These are phyloP conservation scores for Acanthamoeba healyi DNA, from an alignment of 208 protist species.

Conservation along the genomic window DNA sequence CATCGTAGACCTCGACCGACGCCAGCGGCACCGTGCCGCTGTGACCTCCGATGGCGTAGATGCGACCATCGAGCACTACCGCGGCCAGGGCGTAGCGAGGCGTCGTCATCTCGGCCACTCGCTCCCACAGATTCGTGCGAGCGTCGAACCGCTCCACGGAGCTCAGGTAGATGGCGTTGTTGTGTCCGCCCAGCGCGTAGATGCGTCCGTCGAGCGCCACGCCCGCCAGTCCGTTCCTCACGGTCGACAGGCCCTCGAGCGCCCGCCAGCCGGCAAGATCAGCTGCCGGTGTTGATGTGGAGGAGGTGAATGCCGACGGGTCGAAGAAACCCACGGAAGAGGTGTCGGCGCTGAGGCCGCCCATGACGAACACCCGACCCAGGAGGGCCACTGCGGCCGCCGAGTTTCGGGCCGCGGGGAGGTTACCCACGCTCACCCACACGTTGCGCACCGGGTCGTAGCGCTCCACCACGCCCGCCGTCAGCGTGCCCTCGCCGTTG, in stretches of 20 bases:
- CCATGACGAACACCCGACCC: conserved; percentile 1
- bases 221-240: conserved; percentile 8
- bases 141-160: conserved; percentile 8
- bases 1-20: conserved; percentile 33
- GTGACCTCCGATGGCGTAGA: conserved; percentile 34
- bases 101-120: conserved; percentile 5
- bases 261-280: not conserved
- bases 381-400: not conserved
- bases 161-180: conserved; percentile 48
- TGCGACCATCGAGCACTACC: conserved; percentile 1
- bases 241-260: conserved; percentile 30
- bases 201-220: not conserved
- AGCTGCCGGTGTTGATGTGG: not conserved
- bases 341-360: conserved; percentile 28
- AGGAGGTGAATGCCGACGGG: not conserved
- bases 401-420: not conserved
- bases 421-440: not conserved
- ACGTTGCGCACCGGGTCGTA: not conserved
- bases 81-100: conserved; percentile 14
- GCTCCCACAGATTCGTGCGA: not conserved
- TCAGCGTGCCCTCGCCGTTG: not conserved
- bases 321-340: conserved; percentile 26
- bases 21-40: conserved; percentile 34
- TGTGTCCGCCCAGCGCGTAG: conserved; percentile 24
- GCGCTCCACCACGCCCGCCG: conserved; percentile 10